Percentiles rank a stretch among this genome's conserved stretches.
Conservation (phyloP, 2,329 filamentous ascomycete species). For the Verticillium klebahnii region DNA sequence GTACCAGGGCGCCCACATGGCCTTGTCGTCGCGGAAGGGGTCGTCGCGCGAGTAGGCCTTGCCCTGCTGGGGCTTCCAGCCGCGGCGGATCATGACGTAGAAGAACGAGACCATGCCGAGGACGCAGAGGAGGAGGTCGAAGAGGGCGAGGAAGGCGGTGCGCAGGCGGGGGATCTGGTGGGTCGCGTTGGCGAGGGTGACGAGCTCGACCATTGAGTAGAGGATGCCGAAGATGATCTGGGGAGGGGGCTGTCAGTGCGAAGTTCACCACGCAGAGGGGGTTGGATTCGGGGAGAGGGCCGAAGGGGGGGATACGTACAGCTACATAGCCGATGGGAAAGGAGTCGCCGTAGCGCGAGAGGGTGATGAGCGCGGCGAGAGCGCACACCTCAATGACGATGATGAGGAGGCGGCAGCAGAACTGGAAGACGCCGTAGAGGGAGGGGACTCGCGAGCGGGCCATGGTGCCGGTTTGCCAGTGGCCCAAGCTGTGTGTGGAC, state of each 20-base stretch:
- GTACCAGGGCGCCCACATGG: conserved; percentile 15
- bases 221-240: conserved; percentile 31
- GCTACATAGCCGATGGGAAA: conserved; percentile 13
- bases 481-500: background rate
- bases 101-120: conserved; percentile 16
- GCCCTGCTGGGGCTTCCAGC: conserved; percentile 7
- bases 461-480: conserved; percentile 5
- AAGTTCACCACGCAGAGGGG: background rate
- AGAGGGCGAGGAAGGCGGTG: conserved; percentile 11
- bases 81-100: conserved; percentile 14
- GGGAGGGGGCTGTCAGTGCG: background rate
- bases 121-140: conserved; percentile 12
- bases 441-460: conserved; percentile 12
- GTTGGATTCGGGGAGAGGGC: background rate
- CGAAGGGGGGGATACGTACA: background rate
- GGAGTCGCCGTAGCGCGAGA: conserved; percentile 10
- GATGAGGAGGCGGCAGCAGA: conserved; percentile 13
- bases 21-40: conserved; percentile 12
- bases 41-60: conserved; percentile 8
- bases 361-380: conserved; percentile 12
- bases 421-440: conserved; percentile 14
- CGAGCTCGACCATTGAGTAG: conserved; percentile 34
- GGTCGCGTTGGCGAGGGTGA: conserved; percentile 14
- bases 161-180: conserved; percentile 13
- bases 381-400: conserved; percentile 15